Conservation (phyloP, 23 red algal genomes). For the Cyanidiococcus yangmingshanensis region DNA sequence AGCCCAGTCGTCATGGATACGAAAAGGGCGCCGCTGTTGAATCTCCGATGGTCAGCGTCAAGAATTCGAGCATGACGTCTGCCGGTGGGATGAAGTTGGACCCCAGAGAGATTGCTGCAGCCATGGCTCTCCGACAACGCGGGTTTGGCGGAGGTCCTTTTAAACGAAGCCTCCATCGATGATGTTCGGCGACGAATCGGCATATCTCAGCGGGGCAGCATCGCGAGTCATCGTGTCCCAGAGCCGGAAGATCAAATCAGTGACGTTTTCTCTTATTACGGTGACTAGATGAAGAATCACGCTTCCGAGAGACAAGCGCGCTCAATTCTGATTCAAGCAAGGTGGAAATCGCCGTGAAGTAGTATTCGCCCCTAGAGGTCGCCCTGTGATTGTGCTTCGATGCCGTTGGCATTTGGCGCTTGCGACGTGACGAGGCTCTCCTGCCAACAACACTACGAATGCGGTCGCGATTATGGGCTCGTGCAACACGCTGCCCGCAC, state of each 20-base stretch:
- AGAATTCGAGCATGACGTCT: background rate
- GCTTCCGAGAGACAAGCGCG: no score
- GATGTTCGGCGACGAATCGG: constrained; percentile 2
- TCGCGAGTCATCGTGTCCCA: background rate
- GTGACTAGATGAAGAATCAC: no score
- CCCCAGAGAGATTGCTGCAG: background rate
- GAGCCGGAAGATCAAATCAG: background rate
- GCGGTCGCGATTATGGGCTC: no score
- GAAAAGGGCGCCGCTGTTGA: background rate
- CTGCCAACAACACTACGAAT: no score
- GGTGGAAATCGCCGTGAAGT: no score
- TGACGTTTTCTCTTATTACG: background rate
- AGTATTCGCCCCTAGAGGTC: no score
- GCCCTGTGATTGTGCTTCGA: no score
- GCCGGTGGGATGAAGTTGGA: background rate
- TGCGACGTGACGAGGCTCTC: no score
- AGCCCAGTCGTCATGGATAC: background rate
- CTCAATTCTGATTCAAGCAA: no score
- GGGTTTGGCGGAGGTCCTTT: constrained; percentile 2
- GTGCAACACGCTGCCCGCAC: no score
- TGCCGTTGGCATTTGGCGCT: no score
- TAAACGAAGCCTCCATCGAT: background rate
- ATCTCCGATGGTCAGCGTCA: background rate
- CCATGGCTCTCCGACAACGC: background rate
- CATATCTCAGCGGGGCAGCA: no score